Evolutionary conservation across 2,329 filamentous ascomycete species (phyloP), one percentile per base, ranked within the genome.

Genomic region (Emericellopsis atlantica): DNA sequence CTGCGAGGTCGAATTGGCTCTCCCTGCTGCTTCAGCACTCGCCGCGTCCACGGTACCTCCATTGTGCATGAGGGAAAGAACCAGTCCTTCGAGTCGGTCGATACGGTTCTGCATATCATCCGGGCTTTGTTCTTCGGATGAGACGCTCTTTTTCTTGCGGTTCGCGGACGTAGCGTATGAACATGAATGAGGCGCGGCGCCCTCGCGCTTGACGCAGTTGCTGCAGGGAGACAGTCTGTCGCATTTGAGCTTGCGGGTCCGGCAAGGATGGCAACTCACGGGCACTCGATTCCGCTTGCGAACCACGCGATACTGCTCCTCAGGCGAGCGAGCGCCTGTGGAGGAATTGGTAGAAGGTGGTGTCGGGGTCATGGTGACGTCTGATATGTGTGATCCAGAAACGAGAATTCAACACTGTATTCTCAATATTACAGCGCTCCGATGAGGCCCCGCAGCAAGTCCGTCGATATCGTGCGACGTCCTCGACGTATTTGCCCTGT

Each of bases 21-120:
- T 53, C 23, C 50, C 53, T 12, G 55, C 51, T 40, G 51, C 51
- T n/a, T 54, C 51, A 40, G 61, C 56, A 35, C 59, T 51, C 39
- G 51, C 51, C 37, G 61, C 56, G 35, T 59, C 69, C 41, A 70
- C 54, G 40, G 65, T 67, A 47, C 73, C 65, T 43, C 86, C 86
- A 58, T 85, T 89, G 55, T 90, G 90, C 90, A 96, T 95, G 55
- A 96, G 63, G 23, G 87, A 93, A 48, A 96, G 65, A 45, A 96
- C 90, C 58, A 96, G 67, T 51, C 85, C 84, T 71, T 96, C 90
- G 49, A 96, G 72, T 52, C 90, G 79, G 67, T 96, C 89, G 65
- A 96, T 96, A 58, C 92, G 84, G 57, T 93, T 94, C 66, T 96
- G 90, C 90, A 96, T 95, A 62, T 95, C 90, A 71, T 95, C 89